These are phyloP conservation scores for Alternaria infectoria DNA, from an alignment of 2,329 filamentous ascomycete genomes.

Conservation along the genomic window DNA sequence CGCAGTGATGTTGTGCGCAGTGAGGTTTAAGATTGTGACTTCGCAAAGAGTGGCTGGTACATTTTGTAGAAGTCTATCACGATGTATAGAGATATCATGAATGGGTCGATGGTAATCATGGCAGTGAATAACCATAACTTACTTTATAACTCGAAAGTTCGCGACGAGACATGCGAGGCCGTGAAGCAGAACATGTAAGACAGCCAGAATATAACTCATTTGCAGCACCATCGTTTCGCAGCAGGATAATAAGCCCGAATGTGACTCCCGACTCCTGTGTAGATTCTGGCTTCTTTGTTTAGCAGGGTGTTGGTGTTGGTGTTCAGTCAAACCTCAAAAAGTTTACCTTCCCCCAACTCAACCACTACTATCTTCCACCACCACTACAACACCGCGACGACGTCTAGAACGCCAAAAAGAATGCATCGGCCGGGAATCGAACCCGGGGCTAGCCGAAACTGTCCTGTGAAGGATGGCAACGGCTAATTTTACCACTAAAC, in stretches of 20 bases:
- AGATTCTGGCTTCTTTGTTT: too few relatives aligned
- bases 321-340: neutral
- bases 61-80: neutral
- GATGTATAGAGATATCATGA: neutral
- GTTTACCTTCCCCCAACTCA: neutral
- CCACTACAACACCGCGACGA: neutral
- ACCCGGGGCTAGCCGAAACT: slow-evolving; percentile 38
- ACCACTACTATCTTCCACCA: neutral
- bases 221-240: accelerated
- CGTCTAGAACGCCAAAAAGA: neutral
- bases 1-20: neutral
- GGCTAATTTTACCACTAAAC: slow-evolving; percentile 43
- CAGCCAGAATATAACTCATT: neutral
- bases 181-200: neutral
- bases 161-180: neutral
- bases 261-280: too few relatives aligned
- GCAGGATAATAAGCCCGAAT: neutral
- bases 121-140: neutral
- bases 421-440: slow-evolving; percentile 38
- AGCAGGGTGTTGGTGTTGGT: neutral
- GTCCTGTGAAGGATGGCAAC: slow-evolving; percentile 26
- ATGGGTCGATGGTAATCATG: accelerated
- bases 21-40: neutral
- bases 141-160: neutral
- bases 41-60: neutral